Evolutionary conservation across 768 basidiomycete species (phyloP).

Genomic region (Phylloporus sp.): DNA sequence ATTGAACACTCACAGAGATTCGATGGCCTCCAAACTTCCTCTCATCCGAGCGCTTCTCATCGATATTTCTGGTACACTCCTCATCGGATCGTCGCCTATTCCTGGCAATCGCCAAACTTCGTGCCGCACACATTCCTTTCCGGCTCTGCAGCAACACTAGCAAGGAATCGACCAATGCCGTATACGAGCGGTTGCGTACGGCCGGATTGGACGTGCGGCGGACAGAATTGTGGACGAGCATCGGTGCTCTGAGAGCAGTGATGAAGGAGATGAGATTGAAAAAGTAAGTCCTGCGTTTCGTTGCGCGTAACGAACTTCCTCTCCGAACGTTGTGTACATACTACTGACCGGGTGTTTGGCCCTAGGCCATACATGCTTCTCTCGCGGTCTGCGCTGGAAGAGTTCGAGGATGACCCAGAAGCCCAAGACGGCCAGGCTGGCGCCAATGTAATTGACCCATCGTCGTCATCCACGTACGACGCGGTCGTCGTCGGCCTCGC

Average conservation of each 20-base stretch:
- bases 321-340: too few species aligned
- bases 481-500: constrained; percentile 64
- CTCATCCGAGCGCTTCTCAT: constrained; percentile 51
- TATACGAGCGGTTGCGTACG: constrained; percentile 39
- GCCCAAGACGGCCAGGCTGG: background rate
- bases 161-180: constrained; percentile 50
- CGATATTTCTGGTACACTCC: constrained; percentile 67
- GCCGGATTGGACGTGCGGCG: constrained; percentile 48
- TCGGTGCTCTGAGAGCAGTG: constrained; percentile 52
- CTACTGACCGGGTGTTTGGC: background rate
- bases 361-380: constrained; percentile 55
- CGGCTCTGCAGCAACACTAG: constrained; percentile 67
- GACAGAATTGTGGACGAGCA: constrained; percentile 59
- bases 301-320: too few species aligned
- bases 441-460: background rate
- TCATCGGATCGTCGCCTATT: constrained; percentile 49
- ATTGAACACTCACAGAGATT: too few species aligned
- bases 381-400: constrained; percentile 45
- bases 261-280: constrained; percentile 40
- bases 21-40: background rate
- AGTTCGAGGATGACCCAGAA: constrained; percentile 28
- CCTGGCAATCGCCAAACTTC: constrained; percentile 31
- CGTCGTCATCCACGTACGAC: constrained; percentile 36
- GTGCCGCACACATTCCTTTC: constrained; percentile 37
- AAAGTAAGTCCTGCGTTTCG: constrained; percentile 30